These are phyloP conservation scores for Candida sonorensis DNA, from an alignment of 805 yeast species.

Conservation along the genomic window DNA sequence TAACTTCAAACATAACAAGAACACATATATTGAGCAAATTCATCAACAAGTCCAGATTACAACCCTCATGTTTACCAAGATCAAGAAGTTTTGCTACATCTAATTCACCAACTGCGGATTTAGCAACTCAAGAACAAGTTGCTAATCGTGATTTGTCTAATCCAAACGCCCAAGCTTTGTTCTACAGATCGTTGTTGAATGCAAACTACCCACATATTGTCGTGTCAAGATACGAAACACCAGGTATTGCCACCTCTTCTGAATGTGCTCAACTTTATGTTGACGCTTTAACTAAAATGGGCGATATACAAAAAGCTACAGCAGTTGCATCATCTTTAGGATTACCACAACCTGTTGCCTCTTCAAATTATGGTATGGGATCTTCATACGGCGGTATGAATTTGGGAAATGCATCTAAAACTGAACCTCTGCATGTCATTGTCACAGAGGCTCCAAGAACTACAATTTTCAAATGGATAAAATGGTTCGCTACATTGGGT, in stretches of 20 bases:
- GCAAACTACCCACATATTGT: conserved; percentile 94
- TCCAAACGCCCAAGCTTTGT: conserved; percentile 72
- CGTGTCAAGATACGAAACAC: conserved; percentile 88
- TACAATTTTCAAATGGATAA: conserved; percentile 77
- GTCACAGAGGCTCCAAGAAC: conserved; percentile 80
- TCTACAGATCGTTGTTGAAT: conserved; percentile 66
- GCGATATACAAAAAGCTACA: conserved; percentile 73
- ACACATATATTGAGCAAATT: no score
- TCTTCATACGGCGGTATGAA: conserved; percentile 12
- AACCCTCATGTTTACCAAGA: background rate
- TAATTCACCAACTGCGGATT: conserved; percentile 21
- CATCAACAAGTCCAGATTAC: no score
- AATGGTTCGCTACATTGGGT: conserved; percentile 81
- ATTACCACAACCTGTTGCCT: conserved; percentile 21
- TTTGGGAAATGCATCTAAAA: conserved; percentile 46
- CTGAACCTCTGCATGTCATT: conserved; percentile 90
- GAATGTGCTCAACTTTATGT: conserved; percentile 76
- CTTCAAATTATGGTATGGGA: conserved; percentile 10
- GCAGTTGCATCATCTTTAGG: conserved; percentile 46
- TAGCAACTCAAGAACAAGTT: conserved; percentile 68
- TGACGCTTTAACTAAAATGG: conserved; percentile 73
- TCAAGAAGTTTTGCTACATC: conserved; percentile 4
- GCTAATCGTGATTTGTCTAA: conserved; percentile 74
- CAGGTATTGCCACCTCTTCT: conserved; percentile 79
- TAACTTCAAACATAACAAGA: background rate